Base-by-base conservation (phyloP, 106 monocot genomes). In the Dioscorea dumetorum region DNA sequence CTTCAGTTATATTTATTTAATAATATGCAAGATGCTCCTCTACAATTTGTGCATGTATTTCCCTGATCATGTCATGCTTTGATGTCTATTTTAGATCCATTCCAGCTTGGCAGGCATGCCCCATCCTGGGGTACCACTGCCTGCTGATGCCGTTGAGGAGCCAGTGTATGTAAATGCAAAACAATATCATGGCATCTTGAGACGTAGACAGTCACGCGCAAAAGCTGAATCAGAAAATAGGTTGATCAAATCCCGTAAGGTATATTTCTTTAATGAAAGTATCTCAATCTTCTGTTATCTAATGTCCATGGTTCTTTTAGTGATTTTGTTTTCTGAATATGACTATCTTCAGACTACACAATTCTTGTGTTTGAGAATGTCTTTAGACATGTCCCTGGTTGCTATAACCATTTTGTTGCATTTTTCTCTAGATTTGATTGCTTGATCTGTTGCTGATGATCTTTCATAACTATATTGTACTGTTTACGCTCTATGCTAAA, bases 131-230 rank as follows among this genome's bases (percentile, higher is more conserved):
- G 18, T 71, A 11, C 71, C 71, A 20, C 24, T 71, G 49, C 71
- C 61, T 1, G 24, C 71, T 24, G 71, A 71, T 71, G 71, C 71
- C 1, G 71, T 71, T 61, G 71, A 61, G 49, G 71, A 71, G 71
- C 71, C 71, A 61, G 61, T 71, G 8, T 71, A 71, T 61, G 71
- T 71, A 18, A 71, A 71, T 61, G 71, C 71, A 71, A 71, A 71
- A n/a, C 71, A 71, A 50, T 71, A 71, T 22, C 71, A 71, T 61
- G 71, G 71, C 57, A 71, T 71, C 50, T 35, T 71, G 24, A 48
- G 71, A 22, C 41, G 71, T 6, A 35, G 71, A 15, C 71, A 71
- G 24, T 71, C 71, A 61, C 71, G 71, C 61, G 71, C 71, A 49
- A 71, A 61, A 58, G 71, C 71, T 61, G 71, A 71, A 61, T 71